These are phyloP conservation scores for Phalaenopsis aphrodite DNA, from an alignment of 106 monocot species.

Conservation along the genomic window DNA sequence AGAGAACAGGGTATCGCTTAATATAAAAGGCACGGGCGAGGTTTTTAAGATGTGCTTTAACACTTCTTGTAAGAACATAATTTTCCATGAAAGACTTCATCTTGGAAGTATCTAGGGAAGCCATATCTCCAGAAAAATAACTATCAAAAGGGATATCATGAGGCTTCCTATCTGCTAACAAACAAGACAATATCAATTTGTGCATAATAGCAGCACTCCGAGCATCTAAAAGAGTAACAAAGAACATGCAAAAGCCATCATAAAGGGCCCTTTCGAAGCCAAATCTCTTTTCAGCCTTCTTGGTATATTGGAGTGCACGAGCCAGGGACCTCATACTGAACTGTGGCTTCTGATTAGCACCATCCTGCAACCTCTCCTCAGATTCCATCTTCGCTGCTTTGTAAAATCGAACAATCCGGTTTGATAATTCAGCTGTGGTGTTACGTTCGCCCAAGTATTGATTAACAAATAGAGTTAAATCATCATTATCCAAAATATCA, in stretches of 20 bases:
- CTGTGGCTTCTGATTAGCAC: conserved; percentile 92
- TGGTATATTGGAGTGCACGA: conserved; percentile 74
- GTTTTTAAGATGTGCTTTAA: conserved; percentile 61
- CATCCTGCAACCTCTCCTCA: conserved; percentile 82
- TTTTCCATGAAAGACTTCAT: conserved; percentile 18
- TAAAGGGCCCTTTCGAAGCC: conserved; percentile 62
- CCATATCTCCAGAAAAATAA: conserved; percentile 31
- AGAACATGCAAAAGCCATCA: conserved; percentile 98
- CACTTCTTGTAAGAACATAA: conserved; percentile 79
- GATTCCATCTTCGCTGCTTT: conserved; percentile 66
- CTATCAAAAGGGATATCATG: conserved; percentile 38
- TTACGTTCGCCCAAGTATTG: conserved; percentile 44
- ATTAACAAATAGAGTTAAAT: conserved; percentile 68
- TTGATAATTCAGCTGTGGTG: conserved; percentile 13
- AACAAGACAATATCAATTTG: conserved; percentile 34
- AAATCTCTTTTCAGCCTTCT: conserved; percentile 51
- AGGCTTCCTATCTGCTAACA: conserved; percentile 36
- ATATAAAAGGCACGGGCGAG: conserved; percentile 88
- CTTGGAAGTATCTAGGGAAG: conserved; percentile 3
- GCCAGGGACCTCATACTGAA: conserved; percentile 95
- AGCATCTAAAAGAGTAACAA: conserved; percentile 73
- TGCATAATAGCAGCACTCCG: conserved; percentile 71
- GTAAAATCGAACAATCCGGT: conserved; percentile 63
- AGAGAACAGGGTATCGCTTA: conserved; percentile 83
- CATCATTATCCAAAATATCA: conserved; percentile 85